Conservation (phyloP, 1,284 basidiomycete species). For the Lentinula novae-zelandiae region DNA sequence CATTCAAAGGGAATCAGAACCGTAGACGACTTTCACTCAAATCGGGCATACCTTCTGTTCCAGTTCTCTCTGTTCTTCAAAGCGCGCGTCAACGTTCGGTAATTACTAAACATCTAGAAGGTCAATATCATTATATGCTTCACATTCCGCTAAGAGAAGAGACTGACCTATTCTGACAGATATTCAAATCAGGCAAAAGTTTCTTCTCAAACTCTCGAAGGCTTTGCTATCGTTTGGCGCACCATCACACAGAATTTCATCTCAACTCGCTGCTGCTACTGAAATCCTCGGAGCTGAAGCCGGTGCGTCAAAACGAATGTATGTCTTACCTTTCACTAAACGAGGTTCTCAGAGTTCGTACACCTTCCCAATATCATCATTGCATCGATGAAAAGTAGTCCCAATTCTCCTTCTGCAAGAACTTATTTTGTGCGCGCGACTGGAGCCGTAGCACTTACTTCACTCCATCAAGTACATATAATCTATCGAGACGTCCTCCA, state of each 20-base stretch:
- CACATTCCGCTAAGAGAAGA: background rate
- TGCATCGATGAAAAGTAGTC: slow-evolving; percentile 68
- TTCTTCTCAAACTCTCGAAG: slow-evolving; percentile 78
- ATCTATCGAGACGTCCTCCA: slow-evolving; percentile 79
- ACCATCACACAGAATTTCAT: slow-evolving; percentile 84
- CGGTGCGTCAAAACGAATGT: slow-evolving; percentile 24
- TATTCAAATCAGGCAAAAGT: slow-evolving; percentile 61
- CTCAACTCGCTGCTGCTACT: slow-evolving; percentile 60
- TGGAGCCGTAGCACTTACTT: slow-evolving; percentile 70
- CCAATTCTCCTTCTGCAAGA: slow-evolving; percentile 49
- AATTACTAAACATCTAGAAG: slow-evolving; percentile 34
- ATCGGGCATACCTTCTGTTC: slow-evolving; percentile 8
- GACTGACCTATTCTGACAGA: slow-evolving; percentile 34
- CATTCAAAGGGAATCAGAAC: slow-evolving; percentile 2
- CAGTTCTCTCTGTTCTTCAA: slow-evolving; percentile 13
- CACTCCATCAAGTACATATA: slow-evolving; percentile 68
- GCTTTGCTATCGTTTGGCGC: slow-evolving; percentile 80
- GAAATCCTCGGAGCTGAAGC: slow-evolving; percentile 40
- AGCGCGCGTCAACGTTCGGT: slow-evolving; percentile 23
- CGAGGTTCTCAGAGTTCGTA: slow-evolving; percentile 56
- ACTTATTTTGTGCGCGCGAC: slow-evolving; percentile 78
- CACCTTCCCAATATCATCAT: slow-evolving; percentile 80
- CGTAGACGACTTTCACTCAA: slow-evolving; percentile 10
- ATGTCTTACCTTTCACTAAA: background rate
- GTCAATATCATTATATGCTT: slow-evolving; percentile 18